phyloP scores from a whole-genome alignment of 116 monocot species.

The Trichopus zeylanicus region DNA sequence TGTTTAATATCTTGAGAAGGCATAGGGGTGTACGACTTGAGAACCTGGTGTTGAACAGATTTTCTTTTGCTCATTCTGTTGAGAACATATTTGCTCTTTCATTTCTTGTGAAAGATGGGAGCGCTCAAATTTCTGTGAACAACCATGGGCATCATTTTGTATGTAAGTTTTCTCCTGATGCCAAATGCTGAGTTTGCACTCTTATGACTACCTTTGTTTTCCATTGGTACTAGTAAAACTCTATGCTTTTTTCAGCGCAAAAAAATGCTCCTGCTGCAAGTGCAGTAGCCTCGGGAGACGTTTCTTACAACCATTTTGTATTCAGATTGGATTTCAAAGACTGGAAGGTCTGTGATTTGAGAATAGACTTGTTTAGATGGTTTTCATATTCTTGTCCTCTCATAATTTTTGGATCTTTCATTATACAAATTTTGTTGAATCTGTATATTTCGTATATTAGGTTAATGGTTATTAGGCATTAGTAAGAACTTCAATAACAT shows the following conservation, averaged over 20 bases:
- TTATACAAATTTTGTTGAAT: too few species aligned
- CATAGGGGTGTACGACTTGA: slow-evolving; percentile 54
- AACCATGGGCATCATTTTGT: slow-evolving; percentile 53
- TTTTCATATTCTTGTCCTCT: neutral
- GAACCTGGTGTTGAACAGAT: slow-evolving; percentile 60
- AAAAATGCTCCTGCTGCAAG: slow-evolving; percentile 76
- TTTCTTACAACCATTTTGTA: slow-evolving; percentile 79
- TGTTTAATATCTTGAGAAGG: slow-evolving; percentile 76
- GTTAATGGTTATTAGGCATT: too few species aligned
- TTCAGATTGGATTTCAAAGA: slow-evolving; percentile 92
- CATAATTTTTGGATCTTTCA: neutral
- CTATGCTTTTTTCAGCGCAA: slow-evolving; percentile 35
- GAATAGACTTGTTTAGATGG: too few species aligned
- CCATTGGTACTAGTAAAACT: too few species aligned
- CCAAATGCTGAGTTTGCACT: neutral
- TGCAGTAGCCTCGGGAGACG: slow-evolving; percentile 64
- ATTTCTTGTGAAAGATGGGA: slow-evolving; percentile 92
- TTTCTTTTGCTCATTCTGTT: slow-evolving; percentile 91
- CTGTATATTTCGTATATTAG: too few species aligned
- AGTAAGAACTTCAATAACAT: too few species aligned
- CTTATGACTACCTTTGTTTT: neutral
- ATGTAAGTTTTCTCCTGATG: slow-evolving; percentile 42
- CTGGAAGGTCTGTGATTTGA: slow-evolving; percentile 63
- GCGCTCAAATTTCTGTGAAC: slow-evolving; percentile 67
- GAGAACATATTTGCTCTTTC: slow-evolving; percentile 96